Base-by-base conservation (phyloP, 805 yeast genomes). In the Cyberlindnera mrakii region DNA sequence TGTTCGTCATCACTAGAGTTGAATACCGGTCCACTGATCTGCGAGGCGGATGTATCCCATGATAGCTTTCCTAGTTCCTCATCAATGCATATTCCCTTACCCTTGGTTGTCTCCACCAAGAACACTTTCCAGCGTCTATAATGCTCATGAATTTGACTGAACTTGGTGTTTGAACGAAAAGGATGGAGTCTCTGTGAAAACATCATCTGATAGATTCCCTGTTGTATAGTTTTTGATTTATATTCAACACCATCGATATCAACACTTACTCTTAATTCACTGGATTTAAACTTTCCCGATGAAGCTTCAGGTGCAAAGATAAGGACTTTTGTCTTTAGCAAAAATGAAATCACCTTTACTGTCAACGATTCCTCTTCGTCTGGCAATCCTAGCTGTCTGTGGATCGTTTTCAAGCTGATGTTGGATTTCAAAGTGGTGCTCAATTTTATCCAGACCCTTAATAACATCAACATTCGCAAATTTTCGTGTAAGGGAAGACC, bases 361-460 rank as follows among this genome's bases (percentile, higher is more conserved):
- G 59, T 48, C 5, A 33, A 2, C 0, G 31, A 14, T 4, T 35
- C 25, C 14, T 35, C 35, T 10, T 42, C 38, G 6, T 8, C 35
- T 17, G 46, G 29, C 30, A 48, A 52, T 0, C 58, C 60, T 46
- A 47, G 51, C 40, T 13, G 33, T 25, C 35, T 35, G 44, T 37
- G 54, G 38, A 47, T 30, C 37, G 32, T 44, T 33, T 25, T 54
- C 20, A 33, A 52, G 41, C 31, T 46, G 9, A 30, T 18, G 15
- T 25, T 52, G 41, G 70, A 39, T 31, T 41, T 19, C 48, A 52
- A 15, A 38, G 43, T 53, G 1, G 47, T 46, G 15, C 65, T 37
- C 11, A 56, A 48, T 35, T 61, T 52, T 52, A 55, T 66, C 16
- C 66, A 47, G 41, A 61, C 65, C 46, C 77, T 62, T 3, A 60